Percentiles rank a stretch among this genome's conserved stretches.
Conservation (phyloP, 2,329 filamentous ascomycete genomes). For the Epicoccum sorghinum region DNA sequence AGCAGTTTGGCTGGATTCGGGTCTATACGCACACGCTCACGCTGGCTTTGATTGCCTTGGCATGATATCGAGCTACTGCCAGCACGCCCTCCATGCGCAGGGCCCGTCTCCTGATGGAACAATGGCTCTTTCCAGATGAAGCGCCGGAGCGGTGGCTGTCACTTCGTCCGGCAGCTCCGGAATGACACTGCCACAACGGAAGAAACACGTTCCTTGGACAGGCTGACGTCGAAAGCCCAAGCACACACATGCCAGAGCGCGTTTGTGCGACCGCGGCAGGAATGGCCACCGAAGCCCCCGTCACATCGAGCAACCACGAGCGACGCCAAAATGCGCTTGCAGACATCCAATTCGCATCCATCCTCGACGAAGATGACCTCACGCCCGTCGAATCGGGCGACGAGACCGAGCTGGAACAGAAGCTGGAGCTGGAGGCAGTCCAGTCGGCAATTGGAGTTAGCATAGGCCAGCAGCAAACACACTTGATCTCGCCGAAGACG, state of each 20-base stretch:
- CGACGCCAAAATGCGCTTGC: slow-evolving; percentile 48
- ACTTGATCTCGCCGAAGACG: slow-evolving; percentile 62
- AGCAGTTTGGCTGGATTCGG: slow-evolving; percentile 2
- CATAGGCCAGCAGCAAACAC: slow-evolving; percentile 63
- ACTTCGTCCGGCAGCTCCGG: slow-evolving; percentile 29
- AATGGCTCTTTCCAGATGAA: slow-evolving; percentile 7
- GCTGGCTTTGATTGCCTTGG: slow-evolving; percentile 17
- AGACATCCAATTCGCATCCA: slow-evolving; percentile 49
- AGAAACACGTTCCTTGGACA: slow-evolving; percentile 22
- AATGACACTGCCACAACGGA: slow-evolving; percentile 37
- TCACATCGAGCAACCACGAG: slow-evolving; percentile 5
- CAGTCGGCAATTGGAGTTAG: slow-evolving; percentile 62
- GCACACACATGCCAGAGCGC: slow-evolving; percentile 11
- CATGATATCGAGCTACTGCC: slow-evolving; percentile 9
- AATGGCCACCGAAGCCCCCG: slow-evolving; percentile 8
- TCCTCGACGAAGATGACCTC: slow-evolving; percentile 47
- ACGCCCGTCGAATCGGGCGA: slow-evolving; percentile 53
- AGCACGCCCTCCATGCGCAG: slow-evolving; percentile 4
- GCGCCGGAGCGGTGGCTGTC: slow-evolving; percentile 14
- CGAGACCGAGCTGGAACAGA: slow-evolving; percentile 40
- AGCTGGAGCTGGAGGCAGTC: slow-evolving; percentile 47
- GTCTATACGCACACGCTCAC: slow-evolving; percentile 10
- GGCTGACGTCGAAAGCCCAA: slow-evolving; percentile 17
- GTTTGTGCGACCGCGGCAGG: slow-evolving; percentile 30
- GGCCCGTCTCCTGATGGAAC: slow-evolving; percentile 8